Evolutionary conservation across 2,329 filamentous ascomycete genomes (phyloP).

Genomic region (Colletotrichum chrysophilum): DNA sequence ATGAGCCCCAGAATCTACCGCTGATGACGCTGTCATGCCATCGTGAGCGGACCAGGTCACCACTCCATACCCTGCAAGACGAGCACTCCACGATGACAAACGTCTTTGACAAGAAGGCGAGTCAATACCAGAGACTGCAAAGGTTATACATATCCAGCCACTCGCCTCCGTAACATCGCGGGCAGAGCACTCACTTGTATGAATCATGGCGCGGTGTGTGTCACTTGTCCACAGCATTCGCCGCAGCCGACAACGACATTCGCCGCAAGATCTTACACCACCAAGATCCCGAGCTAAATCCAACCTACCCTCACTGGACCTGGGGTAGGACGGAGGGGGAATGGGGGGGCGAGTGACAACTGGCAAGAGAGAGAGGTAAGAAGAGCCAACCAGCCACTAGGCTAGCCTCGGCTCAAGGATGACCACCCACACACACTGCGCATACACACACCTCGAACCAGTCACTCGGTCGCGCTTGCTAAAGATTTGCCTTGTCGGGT

Average conservation of each 20-base stretch:
- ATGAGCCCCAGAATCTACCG: not conserved
- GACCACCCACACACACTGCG: not conserved
- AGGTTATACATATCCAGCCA: not conserved
- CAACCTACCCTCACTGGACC: not conserved
- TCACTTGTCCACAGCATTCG: not conserved
- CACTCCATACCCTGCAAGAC: too few species aligned
- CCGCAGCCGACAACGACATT: not conserved
- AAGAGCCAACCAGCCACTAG: not conserved
- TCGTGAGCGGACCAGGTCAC: not conserved
- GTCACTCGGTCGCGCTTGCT: not conserved
- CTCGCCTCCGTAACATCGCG: not conserved
- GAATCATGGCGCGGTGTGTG: not conserved
- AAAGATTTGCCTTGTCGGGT: not conserved
- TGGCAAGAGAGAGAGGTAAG: not conserved
- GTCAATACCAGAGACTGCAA: not conserved
- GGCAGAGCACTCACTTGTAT: not conserved
- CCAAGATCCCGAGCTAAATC: not conserved
- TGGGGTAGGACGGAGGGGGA: not conserved
- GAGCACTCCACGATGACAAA: not conserved
- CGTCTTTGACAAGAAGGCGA: not conserved
- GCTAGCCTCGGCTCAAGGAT: not conserved
- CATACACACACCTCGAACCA: not conserved
- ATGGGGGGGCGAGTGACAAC: not conserved
- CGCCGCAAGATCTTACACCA: not conserved
- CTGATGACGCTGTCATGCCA: not conserved